phyloP scores from a whole-genome alignment of 2,329 filamentous ascomycete species.

The Amphichorda felina region DNA sequence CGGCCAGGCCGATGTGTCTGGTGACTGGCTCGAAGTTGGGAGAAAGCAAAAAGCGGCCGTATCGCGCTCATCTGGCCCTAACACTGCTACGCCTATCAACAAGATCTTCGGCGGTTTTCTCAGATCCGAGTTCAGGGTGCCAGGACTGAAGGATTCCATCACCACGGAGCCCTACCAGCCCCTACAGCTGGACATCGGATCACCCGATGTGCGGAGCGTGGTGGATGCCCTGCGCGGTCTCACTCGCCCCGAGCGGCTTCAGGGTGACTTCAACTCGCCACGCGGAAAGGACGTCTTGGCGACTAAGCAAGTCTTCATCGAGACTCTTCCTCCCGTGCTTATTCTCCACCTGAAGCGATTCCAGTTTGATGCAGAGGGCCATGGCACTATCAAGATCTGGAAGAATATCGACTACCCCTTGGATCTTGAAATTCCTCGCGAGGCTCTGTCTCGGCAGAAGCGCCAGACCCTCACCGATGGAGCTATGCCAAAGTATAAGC shows the following conservation, averaged over 20 bases:
- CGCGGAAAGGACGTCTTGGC: conserved; percentile 66
- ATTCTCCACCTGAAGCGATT: conserved; percentile 96
- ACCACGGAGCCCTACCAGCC: conserved; percentile 91
- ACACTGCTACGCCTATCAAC: conserved; percentile 70
- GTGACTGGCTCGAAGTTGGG: conserved; percentile 84
- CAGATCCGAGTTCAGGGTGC: conserved; percentile 77
- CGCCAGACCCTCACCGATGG: conserved; percentile 49
- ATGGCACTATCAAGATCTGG: conserved; percentile 91
- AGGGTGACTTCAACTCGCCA: conserved; percentile 72
- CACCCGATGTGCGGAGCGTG: conserved; percentile 78
- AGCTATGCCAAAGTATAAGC: conserved; percentile 70
- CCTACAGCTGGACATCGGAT: conserved; percentile 86
- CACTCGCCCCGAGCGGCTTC: conserved; percentile 72
- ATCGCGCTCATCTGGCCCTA: conserved; percentile 73
- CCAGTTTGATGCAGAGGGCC: conserved; percentile 75
- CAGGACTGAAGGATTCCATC: conserved; percentile 80
- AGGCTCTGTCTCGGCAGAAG: conserved; percentile 71
- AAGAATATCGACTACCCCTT: conserved; percentile 95
- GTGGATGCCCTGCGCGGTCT: conserved; percentile 79
- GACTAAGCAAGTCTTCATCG: conserved; percentile 92
- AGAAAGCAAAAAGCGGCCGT: conserved; percentile 79
- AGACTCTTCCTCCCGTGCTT: conserved; percentile 78
- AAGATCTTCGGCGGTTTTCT: conserved; percentile 91
- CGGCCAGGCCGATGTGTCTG: conserved; percentile 15
- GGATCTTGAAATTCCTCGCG: conserved; percentile 84